Evolutionary conservation across 768 basidiomycete genomes (phyloP).

Genomic region (Pholiota microspora): DNA sequence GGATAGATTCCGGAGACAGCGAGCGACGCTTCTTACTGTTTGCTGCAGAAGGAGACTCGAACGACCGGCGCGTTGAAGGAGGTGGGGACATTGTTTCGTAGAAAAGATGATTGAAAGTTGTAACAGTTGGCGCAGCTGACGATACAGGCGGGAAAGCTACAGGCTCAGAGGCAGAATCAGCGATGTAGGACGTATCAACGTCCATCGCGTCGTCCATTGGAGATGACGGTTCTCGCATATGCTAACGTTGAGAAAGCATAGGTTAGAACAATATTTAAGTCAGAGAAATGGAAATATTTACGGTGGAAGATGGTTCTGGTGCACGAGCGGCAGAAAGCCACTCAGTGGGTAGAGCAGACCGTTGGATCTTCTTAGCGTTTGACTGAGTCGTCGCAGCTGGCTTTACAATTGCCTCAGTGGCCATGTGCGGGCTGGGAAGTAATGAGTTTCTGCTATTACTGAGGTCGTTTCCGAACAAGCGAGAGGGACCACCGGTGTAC

Average conservation of each 20-base stretch:
- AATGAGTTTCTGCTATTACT: constrained; percentile 47
- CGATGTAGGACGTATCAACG: constrained; percentile 58
- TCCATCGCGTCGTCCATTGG: constrained; percentile 75
- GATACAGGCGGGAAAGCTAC: constrained; percentile 36
- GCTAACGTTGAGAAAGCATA: constrained; percentile 28
- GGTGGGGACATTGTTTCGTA: constrained; percentile 47
- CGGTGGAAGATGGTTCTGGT: constrained; percentile 23
- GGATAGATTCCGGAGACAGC: constrained; percentile 49
- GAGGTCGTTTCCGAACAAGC: constrained; percentile 73
- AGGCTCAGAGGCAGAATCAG: constrained; percentile 23
- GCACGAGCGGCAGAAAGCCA: constrained; percentile 43
- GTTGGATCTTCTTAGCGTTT: constrained; percentile 53
- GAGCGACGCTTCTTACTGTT: constrained; percentile 57
- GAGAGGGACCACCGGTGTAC: constrained; percentile 54
- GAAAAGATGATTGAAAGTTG: constrained; percentile 60
- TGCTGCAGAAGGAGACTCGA: constrained; percentile 42
- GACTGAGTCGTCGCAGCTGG: constrained; percentile 36
- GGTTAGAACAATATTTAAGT: constrained; percentile 1
- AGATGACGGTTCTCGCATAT: constrained; percentile 38
- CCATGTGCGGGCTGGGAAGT: constrained; percentile 30
- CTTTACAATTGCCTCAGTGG: constrained; percentile 29
- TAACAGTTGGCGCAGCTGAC: constrained; percentile 52
- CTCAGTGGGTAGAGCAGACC: constrained; percentile 60
- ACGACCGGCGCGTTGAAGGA: constrained; percentile 35
- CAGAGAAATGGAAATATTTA: constrained; percentile 18